These are phyloP conservation scores for Blastobotrys elegans DNA, from an alignment of 1,139 yeast genomes.

Conservation along the genomic window DNA sequence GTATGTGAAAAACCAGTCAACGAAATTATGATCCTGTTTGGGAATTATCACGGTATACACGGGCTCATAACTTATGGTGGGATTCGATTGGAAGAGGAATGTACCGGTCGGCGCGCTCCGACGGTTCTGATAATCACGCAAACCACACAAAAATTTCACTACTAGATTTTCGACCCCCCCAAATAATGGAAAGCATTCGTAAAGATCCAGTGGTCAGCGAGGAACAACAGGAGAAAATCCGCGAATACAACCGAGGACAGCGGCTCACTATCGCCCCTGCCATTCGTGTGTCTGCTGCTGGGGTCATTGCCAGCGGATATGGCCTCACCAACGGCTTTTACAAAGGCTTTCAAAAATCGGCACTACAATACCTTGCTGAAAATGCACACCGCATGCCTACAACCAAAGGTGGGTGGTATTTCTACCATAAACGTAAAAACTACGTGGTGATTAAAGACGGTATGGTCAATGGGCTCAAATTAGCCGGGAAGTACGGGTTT, in stretches of 20 bases:
- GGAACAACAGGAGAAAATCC: slow-evolving; percentile 2
- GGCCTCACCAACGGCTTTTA: slow-evolving; percentile 63
- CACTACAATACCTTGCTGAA: slow-evolving; percentile 65
- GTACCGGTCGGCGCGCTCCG: too few species aligned
- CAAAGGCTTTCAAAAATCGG: slow-evolving; percentile 52
- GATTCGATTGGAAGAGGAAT: too few species aligned
- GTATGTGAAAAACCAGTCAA: too few species aligned
- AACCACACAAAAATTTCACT: too few species aligned
- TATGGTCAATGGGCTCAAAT: slow-evolving; percentile 41
- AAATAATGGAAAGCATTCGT: background rate
- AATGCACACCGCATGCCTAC: slow-evolving; percentile 78
- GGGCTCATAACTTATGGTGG: too few species aligned
- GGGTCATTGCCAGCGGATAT: slow-evolving; percentile 38
- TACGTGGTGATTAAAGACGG: slow-evolving; percentile 64
- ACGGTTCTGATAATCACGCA: too few species aligned
- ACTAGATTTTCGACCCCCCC: too few species aligned
- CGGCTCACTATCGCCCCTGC: slow-evolving; percentile 41
- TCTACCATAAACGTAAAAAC: slow-evolving; percentile 79
- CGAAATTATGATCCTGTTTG: too few species aligned
- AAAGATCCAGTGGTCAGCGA: slow-evolving; percentile 6
- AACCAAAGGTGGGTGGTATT: slow-evolving; percentile 84
- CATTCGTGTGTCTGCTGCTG: slow-evolving; percentile 38
- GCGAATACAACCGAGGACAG: slow-evolving; percentile 17
- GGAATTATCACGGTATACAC: too few species aligned
- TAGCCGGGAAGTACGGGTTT: slow-evolving; percentile 43